Conservation (phyloP, 1,284 basidiomycete genomes). For the Coniferiporia weirii region DNA sequence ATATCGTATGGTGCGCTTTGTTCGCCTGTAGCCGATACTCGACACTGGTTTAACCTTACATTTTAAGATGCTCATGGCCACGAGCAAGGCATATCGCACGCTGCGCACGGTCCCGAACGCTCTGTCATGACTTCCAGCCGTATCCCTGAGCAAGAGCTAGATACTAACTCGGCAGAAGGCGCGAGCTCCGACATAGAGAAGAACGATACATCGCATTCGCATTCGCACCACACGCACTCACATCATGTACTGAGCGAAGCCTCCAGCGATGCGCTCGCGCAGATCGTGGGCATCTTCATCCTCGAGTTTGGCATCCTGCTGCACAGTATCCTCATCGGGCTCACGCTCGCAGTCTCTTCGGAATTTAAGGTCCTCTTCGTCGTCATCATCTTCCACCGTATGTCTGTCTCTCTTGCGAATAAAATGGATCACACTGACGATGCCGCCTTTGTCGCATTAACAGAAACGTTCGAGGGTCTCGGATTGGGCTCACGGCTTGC, state of each 20-base stretch:
- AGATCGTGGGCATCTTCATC: conserved; percentile 83
- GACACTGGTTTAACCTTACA: background rate
- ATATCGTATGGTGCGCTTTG: conserved; percentile 44
- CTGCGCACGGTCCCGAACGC: conserved; percentile 63
- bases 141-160: conserved; percentile 14
- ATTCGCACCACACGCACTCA: conserved; percentile 15
- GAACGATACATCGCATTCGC: conserved; percentile 17
- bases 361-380: conserved; percentile 84
- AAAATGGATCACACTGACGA: background rate
- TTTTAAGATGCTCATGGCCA: conserved; percentile 61
- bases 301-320: conserved; percentile 91
- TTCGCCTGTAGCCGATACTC: conserved; percentile 2
- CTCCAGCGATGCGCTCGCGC: conserved; percentile 50
- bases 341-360: conserved; percentile 85
- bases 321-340: conserved; percentile 87
- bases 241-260: conserved; percentile 1
- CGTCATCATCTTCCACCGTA: conserved; percentile 89
- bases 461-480: conserved; percentile 88
- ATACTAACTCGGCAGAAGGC: conserved; percentile 15
- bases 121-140: conserved; percentile 18
- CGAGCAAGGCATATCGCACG: conserved; percentile 51
- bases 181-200: conserved; percentile 19
- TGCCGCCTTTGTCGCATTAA: conserved; percentile 24
- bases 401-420: conserved; percentile 21
- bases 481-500: conserved; percentile 86